Percentiles rank a stretch among this genome's conserved stretches.
phyloP scores from a whole-genome alignment of 192 early-diverging fungal genomes.

The Podila clonocystis region DNA sequence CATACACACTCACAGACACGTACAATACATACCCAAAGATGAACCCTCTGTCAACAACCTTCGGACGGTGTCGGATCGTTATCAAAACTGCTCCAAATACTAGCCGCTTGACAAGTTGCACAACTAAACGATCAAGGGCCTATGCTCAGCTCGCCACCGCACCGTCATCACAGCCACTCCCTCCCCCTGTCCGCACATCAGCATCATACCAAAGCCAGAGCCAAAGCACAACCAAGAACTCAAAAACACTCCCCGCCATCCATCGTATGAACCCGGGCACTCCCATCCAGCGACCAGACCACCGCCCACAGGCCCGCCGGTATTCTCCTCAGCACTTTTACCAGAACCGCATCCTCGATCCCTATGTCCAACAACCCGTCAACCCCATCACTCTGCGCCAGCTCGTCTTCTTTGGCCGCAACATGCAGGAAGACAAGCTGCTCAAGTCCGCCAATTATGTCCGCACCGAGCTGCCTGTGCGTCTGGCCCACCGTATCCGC shows the following conservation, averaged over 20 bases:
- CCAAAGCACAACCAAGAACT: too few relatives aligned
- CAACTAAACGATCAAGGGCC: too few relatives aligned
- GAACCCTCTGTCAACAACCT: neutral
- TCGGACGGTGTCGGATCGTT: slow-evolving; percentile 1
- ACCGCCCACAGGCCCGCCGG: neutral
- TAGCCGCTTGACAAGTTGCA: too few relatives aligned
- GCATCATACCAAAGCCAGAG: neutral
- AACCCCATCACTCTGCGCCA: slow-evolving; percentile 87
- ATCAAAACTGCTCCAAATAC: neutral
- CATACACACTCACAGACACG: too few relatives aligned
- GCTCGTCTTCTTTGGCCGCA: slow-evolving; percentile 87
- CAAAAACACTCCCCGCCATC: neutral
- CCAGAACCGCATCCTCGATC: slow-evolving; percentile 86
- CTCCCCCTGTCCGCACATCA: neutral
- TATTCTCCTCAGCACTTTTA: slow-evolving; percentile 73
- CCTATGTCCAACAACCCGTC: slow-evolving; percentile 76
- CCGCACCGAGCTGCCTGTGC: slow-evolving; percentile 85
- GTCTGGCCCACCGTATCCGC: slow-evolving; percentile 87
- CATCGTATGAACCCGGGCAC: slow-evolving; percentile 2
- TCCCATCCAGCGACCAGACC: neutral
- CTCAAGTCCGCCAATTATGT: slow-evolving; percentile 87
- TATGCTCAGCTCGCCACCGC: neutral
- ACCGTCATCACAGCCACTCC: neutral
- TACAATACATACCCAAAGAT: too few relatives aligned
- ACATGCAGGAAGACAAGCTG: slow-evolving; percentile 82